Evolutionary conservation across 495 filamentous ascomycete genomes (phyloP).

Genomic region (Penicillium robsamsonii): DNA sequence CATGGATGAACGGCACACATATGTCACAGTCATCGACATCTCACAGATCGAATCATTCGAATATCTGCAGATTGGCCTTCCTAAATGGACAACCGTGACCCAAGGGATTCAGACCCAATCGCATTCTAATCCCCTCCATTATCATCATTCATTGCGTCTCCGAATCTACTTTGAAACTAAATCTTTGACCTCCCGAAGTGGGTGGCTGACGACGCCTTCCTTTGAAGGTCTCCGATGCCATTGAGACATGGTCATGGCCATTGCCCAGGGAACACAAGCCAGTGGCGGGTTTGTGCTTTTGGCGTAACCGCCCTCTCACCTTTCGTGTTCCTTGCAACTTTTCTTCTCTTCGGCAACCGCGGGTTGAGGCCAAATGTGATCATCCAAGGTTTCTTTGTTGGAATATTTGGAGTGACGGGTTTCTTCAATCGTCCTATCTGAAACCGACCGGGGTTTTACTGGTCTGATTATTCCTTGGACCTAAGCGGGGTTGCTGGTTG

Average conservation of each 20-base stretch:
- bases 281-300: slow-evolving; percentile 10
- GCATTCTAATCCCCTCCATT: neutral
- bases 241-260: neutral
- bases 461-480: neutral
- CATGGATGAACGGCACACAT: slow-evolving; percentile 1
- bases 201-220: slow-evolving; percentile 8
- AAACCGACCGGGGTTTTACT: neutral
- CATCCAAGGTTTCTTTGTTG: neutral
- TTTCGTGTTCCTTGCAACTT: slow-evolving; percentile 6
- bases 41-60: slow-evolving; percentile 4
- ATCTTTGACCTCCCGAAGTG: neutral
- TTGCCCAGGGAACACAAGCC: slow-evolving; percentile 10
- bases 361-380: slow-evolving; percentile 3
- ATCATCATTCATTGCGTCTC: neutral
- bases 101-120: neutral
- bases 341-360: slow-evolving; percentile 8
- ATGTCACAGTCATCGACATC: slow-evolving; percentile 10
- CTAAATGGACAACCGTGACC: neutral
- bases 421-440: neutral
- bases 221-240: neutral
- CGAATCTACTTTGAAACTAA: neutral
- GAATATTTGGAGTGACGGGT: neutral
- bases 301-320: slow-evolving; percentile 9
- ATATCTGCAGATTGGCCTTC: neutral
- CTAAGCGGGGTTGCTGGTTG: neutral